Percentiles rank a stretch among this genome's conserved stretches.
Conservation (phyloP, 495 filamentous ascomycete genomes). For the Daldinia childiae region DNA sequence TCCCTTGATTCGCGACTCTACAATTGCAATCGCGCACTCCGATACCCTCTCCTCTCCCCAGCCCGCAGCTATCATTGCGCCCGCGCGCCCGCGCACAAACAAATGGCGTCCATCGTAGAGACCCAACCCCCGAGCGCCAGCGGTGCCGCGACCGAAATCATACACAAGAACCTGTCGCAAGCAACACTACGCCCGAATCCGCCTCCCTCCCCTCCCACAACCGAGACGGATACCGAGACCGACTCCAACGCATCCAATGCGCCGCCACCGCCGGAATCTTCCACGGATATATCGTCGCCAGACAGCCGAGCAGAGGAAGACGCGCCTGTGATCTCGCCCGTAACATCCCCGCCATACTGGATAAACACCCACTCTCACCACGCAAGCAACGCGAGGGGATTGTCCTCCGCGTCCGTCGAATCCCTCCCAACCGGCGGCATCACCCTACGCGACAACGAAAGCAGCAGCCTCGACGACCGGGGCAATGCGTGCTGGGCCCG, state of each 20-base stretch:
- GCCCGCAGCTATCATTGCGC: background rate
- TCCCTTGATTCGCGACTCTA: background rate
- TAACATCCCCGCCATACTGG: slow-evolving; percentile 41
- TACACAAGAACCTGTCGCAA: slow-evolving; percentile 39
- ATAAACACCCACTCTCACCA: slow-evolving; percentile 25
- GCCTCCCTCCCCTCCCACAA: slow-evolving; percentile 36
- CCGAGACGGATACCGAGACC: slow-evolving; percentile 38
- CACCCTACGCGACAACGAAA: slow-evolving; percentile 63
- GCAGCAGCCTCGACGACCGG: slow-evolving; percentile 53
- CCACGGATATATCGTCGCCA: background rate
- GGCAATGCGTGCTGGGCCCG: slow-evolving; percentile 66
- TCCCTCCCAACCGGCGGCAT: slow-evolving; percentile 60
- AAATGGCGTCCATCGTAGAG: slow-evolving; percentile 34
- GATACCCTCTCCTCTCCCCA: background rate
- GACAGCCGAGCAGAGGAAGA: background rate
- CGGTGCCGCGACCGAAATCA: background rate
- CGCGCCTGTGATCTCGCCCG: slow-evolving; percentile 12
- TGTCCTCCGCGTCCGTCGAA: slow-evolving; percentile 57
- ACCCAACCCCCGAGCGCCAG: slow-evolving; percentile 9
- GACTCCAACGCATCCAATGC: slow-evolving; percentile 25
- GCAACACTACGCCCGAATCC: slow-evolving; percentile 22
- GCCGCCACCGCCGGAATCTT: slow-evolving; percentile 6
- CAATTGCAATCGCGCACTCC: background rate
- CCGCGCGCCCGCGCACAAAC: background rate
- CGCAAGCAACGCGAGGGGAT: slow-evolving; percentile 41